A percentile compares a stretch with the other conserved stretches of the same genome.
Evolutionary conservation across 306 rosid species (phyloP).

Genomic region (Lotus japonicus): DNA sequence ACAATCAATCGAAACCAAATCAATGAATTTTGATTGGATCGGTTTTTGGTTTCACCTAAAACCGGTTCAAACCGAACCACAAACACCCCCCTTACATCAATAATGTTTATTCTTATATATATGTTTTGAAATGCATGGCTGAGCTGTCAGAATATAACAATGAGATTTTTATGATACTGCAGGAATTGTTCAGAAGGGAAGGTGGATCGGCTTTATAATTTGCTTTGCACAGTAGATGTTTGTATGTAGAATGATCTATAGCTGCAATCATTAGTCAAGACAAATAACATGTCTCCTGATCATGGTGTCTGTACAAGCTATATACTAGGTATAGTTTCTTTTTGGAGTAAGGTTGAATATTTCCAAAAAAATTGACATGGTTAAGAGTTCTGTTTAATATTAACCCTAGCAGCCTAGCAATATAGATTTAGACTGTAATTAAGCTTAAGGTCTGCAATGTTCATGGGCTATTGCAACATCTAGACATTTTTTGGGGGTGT

Average conservation of each 20-base stretch:
- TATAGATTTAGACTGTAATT: too few relatives aligned
- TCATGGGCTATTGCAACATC: too few relatives aligned
- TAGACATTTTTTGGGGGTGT: too few relatives aligned
- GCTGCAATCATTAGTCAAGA: constrained; percentile 15
- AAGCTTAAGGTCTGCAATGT: too few relatives aligned
- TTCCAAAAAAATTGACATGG: background rate
- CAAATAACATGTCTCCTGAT: constrained; percentile 5
- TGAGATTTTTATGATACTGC: constrained; percentile 13
- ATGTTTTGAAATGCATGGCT: background rate
- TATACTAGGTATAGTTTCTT: background rate
- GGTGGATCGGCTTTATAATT: constrained; percentile 32
- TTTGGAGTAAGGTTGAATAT: constrained; percentile 7
- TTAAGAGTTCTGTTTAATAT: too few relatives aligned
- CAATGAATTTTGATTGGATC: too few relatives aligned
- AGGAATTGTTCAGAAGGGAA: constrained; percentile 36
- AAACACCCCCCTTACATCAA: too few relatives aligned
- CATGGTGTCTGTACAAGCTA: constrained; percentile 18
- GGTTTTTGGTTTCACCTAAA: too few relatives aligned
- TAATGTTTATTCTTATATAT: too few relatives aligned
- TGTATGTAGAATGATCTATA: constrained; percentile 20
- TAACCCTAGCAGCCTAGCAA: too few relatives aligned
- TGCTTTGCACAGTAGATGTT: constrained; percentile 6
- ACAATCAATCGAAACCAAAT: too few relatives aligned
- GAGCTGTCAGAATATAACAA: constrained; percentile 13
- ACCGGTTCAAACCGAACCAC: too few relatives aligned